These are phyloP conservation scores for Candida quercuum DNA, from an alignment of 805 yeast genomes.

Conservation along the genomic window DNA sequence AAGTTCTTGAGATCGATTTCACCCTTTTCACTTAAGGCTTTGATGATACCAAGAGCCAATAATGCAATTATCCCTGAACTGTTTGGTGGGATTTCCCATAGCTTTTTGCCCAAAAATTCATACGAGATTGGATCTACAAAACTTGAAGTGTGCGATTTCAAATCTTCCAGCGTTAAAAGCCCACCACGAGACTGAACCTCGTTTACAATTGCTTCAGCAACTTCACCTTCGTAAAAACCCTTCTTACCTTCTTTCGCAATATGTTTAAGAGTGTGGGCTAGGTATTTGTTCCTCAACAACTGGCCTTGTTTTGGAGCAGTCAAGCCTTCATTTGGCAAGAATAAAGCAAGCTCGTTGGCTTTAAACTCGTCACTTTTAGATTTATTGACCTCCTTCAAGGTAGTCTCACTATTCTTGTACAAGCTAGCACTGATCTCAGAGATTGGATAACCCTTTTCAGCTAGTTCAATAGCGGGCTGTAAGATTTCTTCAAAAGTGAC, in stretches of 20 bases:
- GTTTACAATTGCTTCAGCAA: constrained; percentile 59
- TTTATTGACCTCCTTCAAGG: constrained; percentile 30
- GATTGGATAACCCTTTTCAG: constrained; percentile 63
- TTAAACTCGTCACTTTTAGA: constrained; percentile 27
- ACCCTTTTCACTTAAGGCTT: constrained; percentile 43
- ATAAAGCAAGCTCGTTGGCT: constrained; percentile 25
- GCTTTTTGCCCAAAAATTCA: constrained; percentile 44
- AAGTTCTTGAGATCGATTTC: constrained; percentile 36
- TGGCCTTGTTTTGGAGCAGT: constrained; percentile 56
- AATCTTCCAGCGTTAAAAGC: constrained; percentile 48
- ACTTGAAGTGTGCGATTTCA: constrained; percentile 51
- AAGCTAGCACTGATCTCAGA: constrained; percentile 48
- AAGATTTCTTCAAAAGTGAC: constrained; percentile 53
- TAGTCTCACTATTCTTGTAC: constrained; percentile 40
- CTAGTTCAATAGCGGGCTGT: constrained; percentile 62
- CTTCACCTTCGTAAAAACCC: constrained; percentile 67
- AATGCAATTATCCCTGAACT: constrained; percentile 79
- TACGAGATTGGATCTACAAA: constrained; percentile 60
- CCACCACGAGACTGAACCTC: constrained; percentile 52
- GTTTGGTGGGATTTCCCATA: constrained; percentile 85
- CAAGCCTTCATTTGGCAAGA: constrained; percentile 33
- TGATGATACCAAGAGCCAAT: constrained; percentile 61
- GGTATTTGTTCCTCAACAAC: constrained; percentile 41
- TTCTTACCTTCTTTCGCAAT: constrained; percentile 54
- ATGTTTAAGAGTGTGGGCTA: constrained; percentile 47